Evolutionary conservation across 805 yeast genomes (phyloP).

Genomic region (Candida nitratophila): DNA sequence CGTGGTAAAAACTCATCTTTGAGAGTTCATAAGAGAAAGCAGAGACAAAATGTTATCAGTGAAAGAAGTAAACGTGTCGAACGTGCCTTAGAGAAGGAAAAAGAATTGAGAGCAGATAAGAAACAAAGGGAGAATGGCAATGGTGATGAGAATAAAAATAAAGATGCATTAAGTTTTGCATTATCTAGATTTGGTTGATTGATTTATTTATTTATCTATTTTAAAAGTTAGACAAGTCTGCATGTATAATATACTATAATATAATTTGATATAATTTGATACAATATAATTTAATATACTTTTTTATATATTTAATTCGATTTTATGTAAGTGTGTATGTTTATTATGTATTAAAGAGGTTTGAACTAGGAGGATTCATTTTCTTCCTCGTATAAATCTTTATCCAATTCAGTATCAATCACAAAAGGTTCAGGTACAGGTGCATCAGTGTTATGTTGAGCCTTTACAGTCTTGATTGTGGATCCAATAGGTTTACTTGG

Average conservation of each 20-base stretch:
- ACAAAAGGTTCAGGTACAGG: constrained; percentile 68
- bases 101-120: constrained; percentile 54
- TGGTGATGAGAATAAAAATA: constrained; percentile 34
- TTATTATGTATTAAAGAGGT: background rate
- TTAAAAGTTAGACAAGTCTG: too few species aligned
- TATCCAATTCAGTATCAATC: constrained; percentile 38
- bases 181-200: constrained; percentile 39
- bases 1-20: constrained; percentile 79
- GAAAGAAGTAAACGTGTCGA: constrained; percentile 77
- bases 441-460: constrained; percentile 64
- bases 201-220: background rate
- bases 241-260: too few species aligned
- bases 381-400: constrained; percentile 19
- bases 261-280: background rate
- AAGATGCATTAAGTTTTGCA: constrained; percentile 42
- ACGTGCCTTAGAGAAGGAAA: constrained; percentile 66
- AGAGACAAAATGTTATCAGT: constrained; percentile 77
- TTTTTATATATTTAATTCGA: background rate
- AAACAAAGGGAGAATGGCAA: constrained; percentile 37
- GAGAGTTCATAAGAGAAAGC: constrained; percentile 74
- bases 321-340: background rate
- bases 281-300: background rate
- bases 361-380: too few species aligned
- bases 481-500: constrained; percentile 52
- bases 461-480: constrained; percentile 77